Base-by-base conservation (phyloP, 208 protist species). In the Leishmania gerbilli region DNA sequence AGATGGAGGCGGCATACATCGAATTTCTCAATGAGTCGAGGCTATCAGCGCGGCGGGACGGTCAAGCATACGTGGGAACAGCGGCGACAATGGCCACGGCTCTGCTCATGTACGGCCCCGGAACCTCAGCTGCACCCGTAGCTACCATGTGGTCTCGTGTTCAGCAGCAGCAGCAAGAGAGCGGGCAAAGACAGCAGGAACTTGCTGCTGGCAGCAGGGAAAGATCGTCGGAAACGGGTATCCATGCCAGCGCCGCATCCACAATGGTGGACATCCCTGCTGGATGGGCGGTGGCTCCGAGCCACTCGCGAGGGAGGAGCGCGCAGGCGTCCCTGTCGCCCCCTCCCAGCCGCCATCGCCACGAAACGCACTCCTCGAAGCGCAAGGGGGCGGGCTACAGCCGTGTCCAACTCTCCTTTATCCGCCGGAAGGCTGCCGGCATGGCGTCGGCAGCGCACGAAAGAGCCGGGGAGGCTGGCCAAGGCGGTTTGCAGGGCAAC, bases 1-100 rank as follows among this genome's bases (percentile, higher is more conserved):
- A 37, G 19, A 89, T 96, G 82, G 80, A 89, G n/a, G 42, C n/a
- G 64, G 83, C 83, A 47, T 97, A 95, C 79, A 76, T 76, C 8
- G 27, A 45, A 34, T 96, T 97, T 76, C 68, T 96, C 53, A 34
- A 60, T 7, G 69, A 75, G n/a, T 92, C 95, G 19, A 85, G 84
- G 62, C 81, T 88, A 1, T 77, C 90, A 21, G 78, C 81, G 45
- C 64, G 87, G 37, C 69, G 92, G 24, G 84, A 86, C 27, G 53
- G 60, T 3, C 55, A 88, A 27, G 87, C 89, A 45, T 78, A 76
- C 55, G 37, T 5, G 72, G 60, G 49, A 24, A 79, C 49, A 5
- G 40, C 45, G 53, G 60, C 60, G 40, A 71, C 34, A 60, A 79
- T 62, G 74, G 64, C 53, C 13, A 45, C n/a, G 13, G 74, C 51